Conservation (phyloP, 768 basidiomycete genomes). For the Dioszegia crocea region DNA sequence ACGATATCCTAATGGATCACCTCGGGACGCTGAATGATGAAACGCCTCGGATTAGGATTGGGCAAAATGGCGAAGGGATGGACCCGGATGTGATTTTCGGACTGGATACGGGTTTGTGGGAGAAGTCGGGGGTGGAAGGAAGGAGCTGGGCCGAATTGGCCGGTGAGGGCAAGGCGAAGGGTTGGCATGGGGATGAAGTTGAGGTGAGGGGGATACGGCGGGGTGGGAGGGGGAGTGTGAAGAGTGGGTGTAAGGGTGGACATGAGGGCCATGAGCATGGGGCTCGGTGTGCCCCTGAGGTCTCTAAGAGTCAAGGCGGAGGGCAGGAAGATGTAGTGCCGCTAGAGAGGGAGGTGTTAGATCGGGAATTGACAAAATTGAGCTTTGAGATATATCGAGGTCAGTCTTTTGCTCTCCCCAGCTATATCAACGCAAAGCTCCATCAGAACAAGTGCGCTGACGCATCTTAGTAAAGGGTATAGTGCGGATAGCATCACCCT, state of each 20-base stretch:
- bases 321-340: no score
- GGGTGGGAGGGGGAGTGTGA: conserved; percentile 46
- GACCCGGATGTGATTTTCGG: conserved; percentile 79
- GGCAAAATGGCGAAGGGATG: conserved; percentile 58
- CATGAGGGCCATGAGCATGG: conserved; percentile 31
- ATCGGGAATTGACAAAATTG: conserved; percentile 35
- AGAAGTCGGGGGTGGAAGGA: conserved; percentile 37
- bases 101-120: conserved; percentile 76
- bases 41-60: conserved; percentile 75
- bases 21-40: conserved; percentile 82
- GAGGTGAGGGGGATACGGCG: conserved; percentile 67
- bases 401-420: conserved; percentile 4
- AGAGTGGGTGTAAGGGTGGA: conserved; percentile 20
- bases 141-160: conserved; percentile 24
- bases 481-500: conserved; percentile 54
- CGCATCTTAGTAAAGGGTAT: conserved; percentile 74
- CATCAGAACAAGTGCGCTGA: background rate
- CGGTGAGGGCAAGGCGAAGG: conserved; percentile 12
- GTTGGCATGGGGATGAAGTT: conserved; percentile 74
- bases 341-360: conserved; percentile 26
- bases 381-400: conserved; percentile 49
- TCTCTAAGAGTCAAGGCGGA: no score
- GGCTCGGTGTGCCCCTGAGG: background rate
- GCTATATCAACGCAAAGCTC: background rate
- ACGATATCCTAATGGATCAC: conserved; percentile 81